These are phyloP conservation scores for Lecanosticta acicola DNA, from an alignment of 2,329 filamentous ascomycete genomes.

Conservation along the genomic window DNA sequence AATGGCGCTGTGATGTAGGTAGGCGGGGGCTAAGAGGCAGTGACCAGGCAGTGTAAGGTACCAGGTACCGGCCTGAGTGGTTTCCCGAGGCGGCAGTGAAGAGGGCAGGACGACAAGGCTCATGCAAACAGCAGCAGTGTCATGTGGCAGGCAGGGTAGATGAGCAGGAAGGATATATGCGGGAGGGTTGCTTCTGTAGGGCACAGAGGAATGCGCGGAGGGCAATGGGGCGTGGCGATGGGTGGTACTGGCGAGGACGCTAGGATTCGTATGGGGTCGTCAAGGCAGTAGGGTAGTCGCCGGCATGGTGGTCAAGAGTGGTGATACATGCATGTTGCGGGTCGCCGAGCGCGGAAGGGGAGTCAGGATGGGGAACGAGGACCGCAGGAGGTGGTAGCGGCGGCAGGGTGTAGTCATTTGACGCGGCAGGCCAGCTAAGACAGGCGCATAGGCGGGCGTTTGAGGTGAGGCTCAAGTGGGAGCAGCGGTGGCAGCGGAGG, in stretches of 20 bases:
- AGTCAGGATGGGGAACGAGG: conserved; percentile 4
- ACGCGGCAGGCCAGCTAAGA: not conserved
- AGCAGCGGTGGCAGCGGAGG: not conserved
- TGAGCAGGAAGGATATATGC: not conserved
- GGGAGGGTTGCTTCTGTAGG: not conserved
- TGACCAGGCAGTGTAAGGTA: not conserved
- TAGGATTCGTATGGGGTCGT: conserved; percentile 10
- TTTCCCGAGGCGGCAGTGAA: not conserved
- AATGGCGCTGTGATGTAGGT: not conserved
- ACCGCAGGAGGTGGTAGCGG: conserved; percentile 10
- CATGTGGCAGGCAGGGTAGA: conserved; percentile 5
- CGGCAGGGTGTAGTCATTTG: not conserved
- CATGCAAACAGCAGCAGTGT: not conserved
- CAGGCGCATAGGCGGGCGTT: too few species aligned
- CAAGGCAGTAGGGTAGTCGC: conserved; percentile 8
- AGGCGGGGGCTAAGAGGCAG: too few species aligned
- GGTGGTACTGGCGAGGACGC: conserved; percentile 8
- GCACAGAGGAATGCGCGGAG: not conserved
- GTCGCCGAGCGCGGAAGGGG: not conserved
- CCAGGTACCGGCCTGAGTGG: not conserved
- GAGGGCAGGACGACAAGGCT: conserved; percentile 1
- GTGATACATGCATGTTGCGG: not conserved
- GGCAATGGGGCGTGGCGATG: not conserved
- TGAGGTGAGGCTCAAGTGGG: not conserved
- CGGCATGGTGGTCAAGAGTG: not conserved